Evolutionary conservation across 73 alveolate genomes (phyloP), one percentile per base, ranked within the genome.

Genomic region (Uronychia binucleata): DNA sequence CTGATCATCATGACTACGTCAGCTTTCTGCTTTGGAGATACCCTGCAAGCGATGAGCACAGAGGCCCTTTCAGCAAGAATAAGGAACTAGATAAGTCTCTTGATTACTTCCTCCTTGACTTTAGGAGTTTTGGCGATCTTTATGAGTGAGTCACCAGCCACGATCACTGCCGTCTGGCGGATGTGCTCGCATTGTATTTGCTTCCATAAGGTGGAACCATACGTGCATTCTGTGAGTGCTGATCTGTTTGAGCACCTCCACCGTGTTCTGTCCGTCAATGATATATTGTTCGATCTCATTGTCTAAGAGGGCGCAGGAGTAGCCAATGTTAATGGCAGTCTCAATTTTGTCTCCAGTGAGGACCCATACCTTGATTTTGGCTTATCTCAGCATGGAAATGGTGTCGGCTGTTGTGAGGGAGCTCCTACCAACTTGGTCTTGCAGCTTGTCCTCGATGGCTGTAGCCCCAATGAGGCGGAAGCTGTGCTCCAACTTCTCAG

Each of bases 351-450:
- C 99, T 25, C 99, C 99, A 28, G 99, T 97, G 32, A 97, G 92
- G n/a, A 97, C 99, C 99, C 99, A 97, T 19, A 98, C 96, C 81
- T 97, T 98, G 57, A 98, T 93, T 57, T 98, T 99, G 28, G 99
- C 99, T 59, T 79, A 85, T 82, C 90, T 97, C 58, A 97, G 77
- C 31, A 83, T 94, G 94, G 96, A 81, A 59, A 97, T 95, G 25
- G 99, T 96, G 31, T 94, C 97, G 0, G 67, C 67, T 46, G 67
- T 46, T n/a, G n/a, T n/a, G n/a, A 78, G 83, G 1, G 95, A 96
- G 1, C 98, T 94, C 14, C 83, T 95, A n/a, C 97, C 98, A 13
- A 97, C 99, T 78, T 92, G 91, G 79, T 96, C 97, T 84, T 96
- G 97, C 32, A 97, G 90, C 77, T 93, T 86, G 85, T 97, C 99